These are phyloP conservation scores for Arctostaphylos glauca DNA, from an alignment of 148 eudicot species.

Conservation along the genomic window DNA sequence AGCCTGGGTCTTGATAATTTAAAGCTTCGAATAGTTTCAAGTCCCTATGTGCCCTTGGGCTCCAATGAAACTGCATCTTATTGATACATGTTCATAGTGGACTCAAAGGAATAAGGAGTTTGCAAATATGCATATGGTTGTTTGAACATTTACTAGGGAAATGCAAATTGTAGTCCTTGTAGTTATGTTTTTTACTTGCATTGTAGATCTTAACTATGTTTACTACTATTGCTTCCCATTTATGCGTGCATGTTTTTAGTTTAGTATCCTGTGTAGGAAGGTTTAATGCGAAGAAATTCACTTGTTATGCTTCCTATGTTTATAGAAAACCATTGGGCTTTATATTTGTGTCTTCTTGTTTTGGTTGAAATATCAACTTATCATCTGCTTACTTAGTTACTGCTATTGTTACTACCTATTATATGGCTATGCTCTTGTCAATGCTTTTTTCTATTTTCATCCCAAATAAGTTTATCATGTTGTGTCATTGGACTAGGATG, in stretches of 20 bases:
- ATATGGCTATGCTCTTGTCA: background rate
- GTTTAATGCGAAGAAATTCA: background rate
- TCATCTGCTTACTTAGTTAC: slow-evolving; percentile 10
- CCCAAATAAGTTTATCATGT: background rate
- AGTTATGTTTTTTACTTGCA: background rate
- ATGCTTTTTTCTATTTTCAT: background rate
- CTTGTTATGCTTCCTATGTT: background rate
- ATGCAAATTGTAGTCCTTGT: background rate
- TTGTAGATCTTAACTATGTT: background rate
- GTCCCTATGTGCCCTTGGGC: background rate
- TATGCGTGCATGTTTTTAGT: background rate
- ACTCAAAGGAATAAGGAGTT: background rate
- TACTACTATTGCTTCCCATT: background rate
- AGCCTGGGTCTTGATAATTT: background rate
- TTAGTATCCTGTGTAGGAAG: background rate
- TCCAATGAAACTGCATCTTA: background rate
- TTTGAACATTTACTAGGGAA: background rate
- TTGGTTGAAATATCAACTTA: background rate
- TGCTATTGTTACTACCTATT: background rate
- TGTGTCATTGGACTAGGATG: background rate
- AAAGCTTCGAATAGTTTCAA: background rate
- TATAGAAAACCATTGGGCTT: background rate
- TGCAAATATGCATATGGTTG: background rate
- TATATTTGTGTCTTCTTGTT: background rate
- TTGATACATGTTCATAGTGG: background rate